Evolutionary conservation across 192 early-diverging fungal genomes (phyloP).

Genomic region (Endogone sp.): DNA sequence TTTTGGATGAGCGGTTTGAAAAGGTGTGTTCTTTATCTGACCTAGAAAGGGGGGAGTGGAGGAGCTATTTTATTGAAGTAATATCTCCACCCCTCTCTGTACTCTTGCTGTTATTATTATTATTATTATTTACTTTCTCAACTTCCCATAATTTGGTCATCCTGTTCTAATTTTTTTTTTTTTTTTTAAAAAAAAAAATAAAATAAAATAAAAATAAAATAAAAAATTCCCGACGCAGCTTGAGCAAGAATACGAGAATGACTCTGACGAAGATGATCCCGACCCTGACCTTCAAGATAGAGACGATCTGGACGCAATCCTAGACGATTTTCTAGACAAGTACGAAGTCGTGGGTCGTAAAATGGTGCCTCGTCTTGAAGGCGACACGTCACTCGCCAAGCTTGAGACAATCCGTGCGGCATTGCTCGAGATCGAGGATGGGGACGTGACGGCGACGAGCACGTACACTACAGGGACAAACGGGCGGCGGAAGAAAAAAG

Average conservation of each 20-base stretch:
- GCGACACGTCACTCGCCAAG: conserved; percentile 54
- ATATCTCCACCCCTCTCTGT: too few relatives aligned
- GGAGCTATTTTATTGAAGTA: too few relatives aligned
- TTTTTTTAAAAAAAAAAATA: too few relatives aligned
- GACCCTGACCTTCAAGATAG: conserved; percentile 48
- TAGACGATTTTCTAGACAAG: conserved; percentile 75
- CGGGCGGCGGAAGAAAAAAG: conserved; percentile 27
- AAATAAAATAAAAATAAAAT: too few relatives aligned
- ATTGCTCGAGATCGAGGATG: conserved; percentile 38
- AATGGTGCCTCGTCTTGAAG: conserved; percentile 64
- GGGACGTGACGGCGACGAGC: conserved; percentile 29
- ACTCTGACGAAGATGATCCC: conserved; percentile 49
- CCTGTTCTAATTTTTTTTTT: too few relatives aligned
- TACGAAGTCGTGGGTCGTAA: conserved; percentile 72
- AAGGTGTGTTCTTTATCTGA: conserved; percentile 35
- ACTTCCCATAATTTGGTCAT: conserved; percentile 29
- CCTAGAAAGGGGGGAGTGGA: not conserved
- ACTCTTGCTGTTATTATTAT: too few relatives aligned
- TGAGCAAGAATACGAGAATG: conserved; percentile 57
- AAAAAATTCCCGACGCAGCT: too few relatives aligned
- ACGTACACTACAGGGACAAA: conserved; percentile 9
- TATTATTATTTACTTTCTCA: conserved; percentile 12
- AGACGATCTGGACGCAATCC: conserved; percentile 68
- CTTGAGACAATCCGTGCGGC: conserved; percentile 57
- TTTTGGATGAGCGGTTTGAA: conserved; percentile 95